Evolutionary conservation across 2,329 filamentous ascomycete genomes (phyloP).

Genomic region (Diplodia seriata): DNA sequence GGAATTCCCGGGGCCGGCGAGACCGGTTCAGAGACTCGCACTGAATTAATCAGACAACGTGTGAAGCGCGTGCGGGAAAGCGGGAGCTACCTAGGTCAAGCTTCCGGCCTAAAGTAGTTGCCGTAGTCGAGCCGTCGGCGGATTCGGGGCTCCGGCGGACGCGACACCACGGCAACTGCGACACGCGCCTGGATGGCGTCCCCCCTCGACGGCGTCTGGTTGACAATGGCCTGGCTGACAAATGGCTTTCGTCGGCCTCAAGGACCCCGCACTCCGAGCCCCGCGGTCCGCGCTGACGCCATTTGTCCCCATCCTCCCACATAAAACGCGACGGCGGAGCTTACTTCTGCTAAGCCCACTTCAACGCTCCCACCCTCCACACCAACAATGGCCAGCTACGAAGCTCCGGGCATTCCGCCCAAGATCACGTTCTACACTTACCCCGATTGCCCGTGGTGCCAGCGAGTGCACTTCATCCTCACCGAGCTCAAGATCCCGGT

Average conservation of each 20-base stretch:
- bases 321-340: conserved; percentile 2
- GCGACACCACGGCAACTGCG: conserved; percentile 7
- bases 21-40: background rate
- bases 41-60: background rate
- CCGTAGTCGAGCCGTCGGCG: background rate
- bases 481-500: conserved; percentile 70
- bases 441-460: conserved; percentile 73
- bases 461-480: conserved; percentile 76
- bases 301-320: conserved; percentile 6
- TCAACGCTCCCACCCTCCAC: background rate
- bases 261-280: conserved; percentile 4
- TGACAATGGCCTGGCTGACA: background rate
- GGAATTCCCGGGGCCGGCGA: background rate
- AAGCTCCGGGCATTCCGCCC: conserved; percentile 36
- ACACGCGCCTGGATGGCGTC: background rate
- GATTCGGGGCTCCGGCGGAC: background rate
- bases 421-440: conserved; percentile 75
- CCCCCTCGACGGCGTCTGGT: background rate
- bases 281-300: conserved; percentile 18
- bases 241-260: conserved; percentile 5
- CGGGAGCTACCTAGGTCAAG: background rate
- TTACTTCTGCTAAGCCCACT: background rate
- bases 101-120: background rate
- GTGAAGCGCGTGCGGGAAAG: background rate
- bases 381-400: conserved; percentile 23